Conservation (phyloP, 345 rosid species). For the Anacardium occidentale region DNA sequence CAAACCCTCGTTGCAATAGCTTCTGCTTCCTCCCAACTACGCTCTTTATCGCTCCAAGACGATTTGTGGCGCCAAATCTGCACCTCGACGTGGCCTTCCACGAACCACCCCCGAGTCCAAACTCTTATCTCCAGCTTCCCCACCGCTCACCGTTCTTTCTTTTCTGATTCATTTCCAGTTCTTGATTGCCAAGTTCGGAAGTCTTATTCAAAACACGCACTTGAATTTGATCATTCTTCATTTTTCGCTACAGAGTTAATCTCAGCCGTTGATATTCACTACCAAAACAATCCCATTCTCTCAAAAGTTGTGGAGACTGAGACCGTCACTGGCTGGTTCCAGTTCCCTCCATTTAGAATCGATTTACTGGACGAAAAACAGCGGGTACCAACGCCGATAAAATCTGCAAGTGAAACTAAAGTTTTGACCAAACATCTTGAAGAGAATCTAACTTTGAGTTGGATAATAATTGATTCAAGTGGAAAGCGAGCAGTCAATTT, state of each 20-base stretch:
- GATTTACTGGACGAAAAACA: conserved; percentile 59
- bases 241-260: conserved; percentile 31
- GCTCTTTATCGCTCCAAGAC: conserved; percentile 41
- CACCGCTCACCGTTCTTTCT: conserved; percentile 56
- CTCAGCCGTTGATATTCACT: conserved; percentile 78
- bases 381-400: conserved; percentile 31
- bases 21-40: conserved; percentile 48
- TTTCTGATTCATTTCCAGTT: conserved; percentile 56
- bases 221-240: conserved; percentile 8
- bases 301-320: conserved; percentile 50
- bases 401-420: conserved; percentile 19
- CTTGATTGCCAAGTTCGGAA: conserved; percentile 20
- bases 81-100: conserved; percentile 62
- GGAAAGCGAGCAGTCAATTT: conserved; percentile 52
- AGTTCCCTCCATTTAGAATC: conserved; percentile 55
- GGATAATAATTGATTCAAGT: conserved; percentile 66
- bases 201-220: not conserved
- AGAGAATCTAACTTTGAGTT: conserved; percentile 48
- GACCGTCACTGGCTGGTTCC: conserved; percentile 51
- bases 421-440: conserved; percentile 47
- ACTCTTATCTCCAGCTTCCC: conserved; percentile 46
- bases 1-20: conserved; percentile 51
- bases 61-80: conserved; percentile 57
- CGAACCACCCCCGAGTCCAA: conserved; percentile 34
- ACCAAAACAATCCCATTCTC: conserved; percentile 33